These are phyloP conservation scores for Claviceps africana DNA, from an alignment of 2,329 filamentous ascomycete species.

Conservation along the genomic window DNA sequence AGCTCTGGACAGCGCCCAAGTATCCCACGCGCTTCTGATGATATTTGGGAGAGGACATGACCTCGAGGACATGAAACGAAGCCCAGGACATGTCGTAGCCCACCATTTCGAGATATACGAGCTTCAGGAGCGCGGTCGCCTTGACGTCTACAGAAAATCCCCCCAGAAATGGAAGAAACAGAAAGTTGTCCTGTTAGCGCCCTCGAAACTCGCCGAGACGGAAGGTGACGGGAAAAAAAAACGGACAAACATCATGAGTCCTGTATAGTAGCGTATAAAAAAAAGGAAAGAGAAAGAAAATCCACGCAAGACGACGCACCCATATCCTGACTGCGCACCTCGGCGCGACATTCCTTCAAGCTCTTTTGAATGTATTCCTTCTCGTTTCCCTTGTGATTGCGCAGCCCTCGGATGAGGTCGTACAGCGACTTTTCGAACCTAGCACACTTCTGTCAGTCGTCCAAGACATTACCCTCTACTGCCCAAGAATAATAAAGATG, in stretches of 20 bases:
- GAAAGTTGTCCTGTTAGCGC: not conserved
- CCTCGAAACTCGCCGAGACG: no score
- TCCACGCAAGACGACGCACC: slow-evolving; percentile 35
- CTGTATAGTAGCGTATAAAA: not conserved
- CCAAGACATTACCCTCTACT: no score
- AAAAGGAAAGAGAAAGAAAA: not conserved
- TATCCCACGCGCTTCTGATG: slow-evolving; percentile 93
- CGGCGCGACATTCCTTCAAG: slow-evolving; percentile 85
- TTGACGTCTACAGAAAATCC: slow-evolving; percentile 65
- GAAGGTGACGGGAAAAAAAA: not conserved
- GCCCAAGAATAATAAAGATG: no score
- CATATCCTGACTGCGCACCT: slow-evolving; percentile 90
- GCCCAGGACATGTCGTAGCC: slow-evolving; percentile 99
- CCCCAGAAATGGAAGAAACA: not conserved
- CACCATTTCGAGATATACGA: slow-evolving; percentile 98
- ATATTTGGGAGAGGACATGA: slow-evolving; percentile 95
- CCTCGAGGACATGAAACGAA: slow-evolving; percentile 93
- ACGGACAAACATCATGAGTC: not conserved
- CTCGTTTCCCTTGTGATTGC: slow-evolving; percentile 91
- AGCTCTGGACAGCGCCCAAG: slow-evolving; percentile 88
- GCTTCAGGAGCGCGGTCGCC: slow-evolving; percentile 85
- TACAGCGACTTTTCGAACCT: slow-evolving; percentile 99
- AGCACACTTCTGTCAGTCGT: not conserved
- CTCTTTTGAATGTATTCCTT: slow-evolving; percentile 89
- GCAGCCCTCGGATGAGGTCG: slow-evolving; percentile 91